Conservation (phyloP, 2,329 filamentous ascomycete genomes). For the Diaporthe batatas region DNA sequence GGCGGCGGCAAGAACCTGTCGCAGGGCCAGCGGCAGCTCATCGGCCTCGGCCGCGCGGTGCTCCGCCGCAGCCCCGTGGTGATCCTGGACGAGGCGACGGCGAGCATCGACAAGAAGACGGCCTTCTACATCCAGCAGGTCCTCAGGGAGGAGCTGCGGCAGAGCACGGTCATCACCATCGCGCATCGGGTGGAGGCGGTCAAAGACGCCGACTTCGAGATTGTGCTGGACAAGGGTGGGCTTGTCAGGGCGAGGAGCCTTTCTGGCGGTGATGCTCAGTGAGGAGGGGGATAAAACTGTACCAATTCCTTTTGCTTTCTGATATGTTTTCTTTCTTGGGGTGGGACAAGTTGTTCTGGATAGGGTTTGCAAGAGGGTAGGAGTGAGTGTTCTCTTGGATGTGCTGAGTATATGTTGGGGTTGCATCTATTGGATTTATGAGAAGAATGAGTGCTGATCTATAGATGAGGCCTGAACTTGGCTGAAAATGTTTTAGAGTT, state of each 20-base stretch:
- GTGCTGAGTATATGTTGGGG: neutral
- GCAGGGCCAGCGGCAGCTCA: slow-evolving; percentile 73
- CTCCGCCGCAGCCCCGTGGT: slow-evolving; percentile 72
- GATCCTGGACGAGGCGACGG: slow-evolving; percentile 75
- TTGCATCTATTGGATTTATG: neutral
- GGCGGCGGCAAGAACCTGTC: slow-evolving; percentile 72
- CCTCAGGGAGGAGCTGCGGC: slow-evolving; percentile 65
- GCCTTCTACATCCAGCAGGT: slow-evolving; percentile 70
- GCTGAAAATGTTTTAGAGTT: neutral
- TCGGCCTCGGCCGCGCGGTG: slow-evolving; percentile 71
- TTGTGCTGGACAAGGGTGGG: slow-evolving; percentile 65
- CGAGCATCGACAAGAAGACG: slow-evolving; percentile 72
- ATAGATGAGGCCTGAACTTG: neutral
- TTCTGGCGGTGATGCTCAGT: neutral
- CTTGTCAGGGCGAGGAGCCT: slow-evolving; percentile 55
- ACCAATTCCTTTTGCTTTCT: neutral
- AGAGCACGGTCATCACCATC: slow-evolving; percentile 75
- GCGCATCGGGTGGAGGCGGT: slow-evolving; percentile 76
- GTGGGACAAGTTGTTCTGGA: neutral
- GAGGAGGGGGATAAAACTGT: no score
- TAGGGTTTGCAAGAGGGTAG: neutral
- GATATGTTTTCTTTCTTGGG: neutral
- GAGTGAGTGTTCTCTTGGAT: neutral
- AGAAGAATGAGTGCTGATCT: neutral
- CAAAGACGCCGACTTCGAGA: slow-evolving; percentile 67